These are phyloP conservation scores for Epichloe amarillans DNA, from an alignment of 2,329 filamentous ascomycete genomes.

Conservation along the genomic window DNA sequence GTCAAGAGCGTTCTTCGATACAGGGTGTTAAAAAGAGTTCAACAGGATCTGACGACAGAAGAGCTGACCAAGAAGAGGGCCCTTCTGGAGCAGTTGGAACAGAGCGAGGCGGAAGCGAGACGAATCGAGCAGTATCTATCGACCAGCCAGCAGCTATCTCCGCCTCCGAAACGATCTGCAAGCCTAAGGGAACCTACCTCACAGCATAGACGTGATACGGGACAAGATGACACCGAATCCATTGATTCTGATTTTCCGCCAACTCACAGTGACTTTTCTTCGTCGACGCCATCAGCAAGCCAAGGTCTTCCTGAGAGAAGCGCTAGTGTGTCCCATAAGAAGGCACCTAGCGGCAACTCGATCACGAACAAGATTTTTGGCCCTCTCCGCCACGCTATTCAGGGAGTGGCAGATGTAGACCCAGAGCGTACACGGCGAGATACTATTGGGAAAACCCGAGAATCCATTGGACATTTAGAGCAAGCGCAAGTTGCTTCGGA, in stretches of 20 bases:
- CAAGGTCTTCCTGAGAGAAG: constrained; percentile 53
- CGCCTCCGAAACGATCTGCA: constrained; percentile 54
- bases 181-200: constrained; percentile 38
- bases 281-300: constrained; percentile 56
- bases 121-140: constrained; percentile 88
- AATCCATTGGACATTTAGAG: constrained; percentile 74
- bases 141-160: constrained; percentile 49
- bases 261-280: constrained; percentile 58
- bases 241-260: constrained; percentile 95
- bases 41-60: constrained; percentile 94
- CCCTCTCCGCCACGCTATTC: constrained; percentile 85
- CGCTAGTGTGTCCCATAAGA: constrained; percentile 48
- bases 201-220: constrained; percentile 40
- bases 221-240: constrained; percentile 67
- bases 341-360: constrained; percentile 74
- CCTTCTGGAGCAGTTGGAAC: constrained; percentile 77
- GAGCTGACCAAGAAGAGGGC: constrained; percentile 78
- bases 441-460: constrained; percentile 88
- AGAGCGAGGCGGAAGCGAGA: constrained; percentile 82
- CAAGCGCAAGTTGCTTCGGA: constrained; percentile 81
- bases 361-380: constrained; percentile 92
- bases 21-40: constrained; percentile 81
- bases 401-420: constrained; percentile 92
- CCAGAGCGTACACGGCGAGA: constrained; percentile 86
- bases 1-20: constrained; percentile 83